phyloP scores from a whole-genome alignment of 1,284 basidiomycete genomes.

The Irpex rosettiformis region DNA sequence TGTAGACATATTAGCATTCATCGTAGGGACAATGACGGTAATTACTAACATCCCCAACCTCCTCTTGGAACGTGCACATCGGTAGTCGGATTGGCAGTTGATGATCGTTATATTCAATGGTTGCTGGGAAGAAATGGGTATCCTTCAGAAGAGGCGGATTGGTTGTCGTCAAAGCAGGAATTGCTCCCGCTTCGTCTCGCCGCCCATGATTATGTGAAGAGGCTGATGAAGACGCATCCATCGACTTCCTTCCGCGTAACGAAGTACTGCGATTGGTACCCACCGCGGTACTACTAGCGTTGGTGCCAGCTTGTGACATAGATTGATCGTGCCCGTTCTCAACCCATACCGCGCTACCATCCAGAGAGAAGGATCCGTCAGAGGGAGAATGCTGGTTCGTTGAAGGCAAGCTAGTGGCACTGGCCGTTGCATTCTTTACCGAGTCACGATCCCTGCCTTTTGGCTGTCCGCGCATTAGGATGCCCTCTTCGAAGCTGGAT shows the following conservation, averaged over 20 bases:
- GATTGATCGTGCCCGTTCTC: slow-evolving; percentile 47
- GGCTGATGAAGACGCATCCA: slow-evolving; percentile 67
- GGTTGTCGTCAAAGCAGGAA: slow-evolving; percentile 18
- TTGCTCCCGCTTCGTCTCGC: slow-evolving; percentile 19
- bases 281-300: slow-evolving; percentile 15
- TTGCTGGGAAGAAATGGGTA: slow-evolving; percentile 91
- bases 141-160: slow-evolving; percentile 62
- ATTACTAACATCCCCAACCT: slow-evolving; percentile 87
- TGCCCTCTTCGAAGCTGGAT: slow-evolving; percentile 63
- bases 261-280: slow-evolving; percentile 20
- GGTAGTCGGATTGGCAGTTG: slow-evolving; percentile 86
- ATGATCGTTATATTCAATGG: slow-evolving; percentile 76
- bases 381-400: slow-evolving; percentile 50
- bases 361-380: slow-evolving; percentile 67
- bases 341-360: slow-evolving; percentile 77
- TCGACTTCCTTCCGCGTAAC: slow-evolving; percentile 56
- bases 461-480: slow-evolving; percentile 35
- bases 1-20: slow-evolving; percentile 28
- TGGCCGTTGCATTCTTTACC: slow-evolving; percentile 29
- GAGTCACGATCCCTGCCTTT: slow-evolving; percentile 28
- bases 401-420: slow-evolving; percentile 29
- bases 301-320: slow-evolving; percentile 19
- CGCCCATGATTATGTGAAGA: slow-evolving; percentile 46
- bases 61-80: slow-evolving; percentile 82
- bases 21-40: slow-evolving; percentile 5